Evolutionary conservation across 306 rosid species (phyloP), one percentile per base, ranked within the genome.

Genomic region (Vigna reflexopilosa): DNA sequence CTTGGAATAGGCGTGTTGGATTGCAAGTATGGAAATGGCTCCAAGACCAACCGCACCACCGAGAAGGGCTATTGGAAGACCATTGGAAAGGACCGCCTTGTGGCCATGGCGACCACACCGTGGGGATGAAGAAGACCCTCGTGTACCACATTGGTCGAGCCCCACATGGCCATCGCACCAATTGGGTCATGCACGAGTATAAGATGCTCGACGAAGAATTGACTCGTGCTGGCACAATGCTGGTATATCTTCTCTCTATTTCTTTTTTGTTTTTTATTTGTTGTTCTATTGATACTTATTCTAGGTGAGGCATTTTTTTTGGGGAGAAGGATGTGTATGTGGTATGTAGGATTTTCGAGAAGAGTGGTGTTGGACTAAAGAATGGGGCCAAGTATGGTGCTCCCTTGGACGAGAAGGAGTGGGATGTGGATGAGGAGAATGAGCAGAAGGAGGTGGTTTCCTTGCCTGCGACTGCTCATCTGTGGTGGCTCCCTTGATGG

Each of bases 111-210:
- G 63, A 81, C 22, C 83, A 86, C 63, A 30, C n/a, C 1, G 89
- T 88, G 1, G 98, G 97, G 49, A 91, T 92, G 98, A 95, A 95
- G 89, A 95, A 95, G 72, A 95, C 98, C 2, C 96, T 92, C 2
- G 98, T 95, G 50, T 95, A 82, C 80, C 98, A 95, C 34, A 54
- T 32, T 2, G 98, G 98, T 4, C 84, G 98, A 2, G 98, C 98
- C 0, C 98, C 98, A 0, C 80, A 67, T 3, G 98, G 98, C 2
- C 75, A n/a, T 1, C 86, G 98, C 2, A 86, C 89, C 76, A 95
- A 95, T 68, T 95, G 98, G 98, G 98, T 95, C 4, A 95, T 95
- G 98, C 98, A 95, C 44, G 98, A 95, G 85, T 95, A 92, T 55
- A 88, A 86, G 70, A 79, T 93, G 51, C 73, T 45, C 12, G 92